Base-by-base conservation (phyloP, 371 early-diverging fungal species). In the Blakeslea trispora region DNA sequence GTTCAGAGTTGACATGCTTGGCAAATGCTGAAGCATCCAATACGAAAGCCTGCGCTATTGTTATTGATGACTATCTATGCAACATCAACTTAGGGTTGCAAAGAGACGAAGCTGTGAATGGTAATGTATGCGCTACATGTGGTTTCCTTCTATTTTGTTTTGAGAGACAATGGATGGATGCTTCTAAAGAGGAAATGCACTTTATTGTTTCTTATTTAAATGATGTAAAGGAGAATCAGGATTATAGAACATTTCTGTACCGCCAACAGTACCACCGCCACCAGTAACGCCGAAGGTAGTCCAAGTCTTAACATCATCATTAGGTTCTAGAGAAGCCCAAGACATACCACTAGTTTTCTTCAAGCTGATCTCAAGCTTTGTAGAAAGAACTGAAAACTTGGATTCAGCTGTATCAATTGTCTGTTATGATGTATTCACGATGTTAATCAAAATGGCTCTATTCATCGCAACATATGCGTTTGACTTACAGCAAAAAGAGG, bases 281-380 rank as follows among this genome's bases (percentile, higher is more conserved):
- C 84, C 84, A n/a, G 72, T 78, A 1, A 82, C 78, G 59, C 94
- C 94, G 79, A 94, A 94, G 6, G 95, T 92, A 11, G 92, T 92
- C 89, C 89, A 92, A 44, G 81, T 73, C 46, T 75, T 82, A 34
- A 88, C 79, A 18, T 84, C 78, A 32, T 74, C 71, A 28, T 70
- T 81, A 31, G 90, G 89, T 56, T 90, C 92, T 45, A 94, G 67
- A 19, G 86, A 68, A n/a, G 92, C 84, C 95, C 95, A 94, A n/a
- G 87, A 85, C 22, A 91, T 77, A 22, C 93, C 92, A 57, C 88
- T 89, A 4, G 81, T 85, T 76, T 97, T 97, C 63, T 85, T 85
- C 67, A 96, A 76, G 24, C 64, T 83, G 24, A 97, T 65, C 68
- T 96, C 96, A 44, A 92, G 83, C 71, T 97, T 97, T 45, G 96